These are phyloP conservation scores for Xylariomycetidae sp. DNA, from an alignment of 2,329 filamentous ascomycete genomes.

Conservation along the genomic window DNA sequence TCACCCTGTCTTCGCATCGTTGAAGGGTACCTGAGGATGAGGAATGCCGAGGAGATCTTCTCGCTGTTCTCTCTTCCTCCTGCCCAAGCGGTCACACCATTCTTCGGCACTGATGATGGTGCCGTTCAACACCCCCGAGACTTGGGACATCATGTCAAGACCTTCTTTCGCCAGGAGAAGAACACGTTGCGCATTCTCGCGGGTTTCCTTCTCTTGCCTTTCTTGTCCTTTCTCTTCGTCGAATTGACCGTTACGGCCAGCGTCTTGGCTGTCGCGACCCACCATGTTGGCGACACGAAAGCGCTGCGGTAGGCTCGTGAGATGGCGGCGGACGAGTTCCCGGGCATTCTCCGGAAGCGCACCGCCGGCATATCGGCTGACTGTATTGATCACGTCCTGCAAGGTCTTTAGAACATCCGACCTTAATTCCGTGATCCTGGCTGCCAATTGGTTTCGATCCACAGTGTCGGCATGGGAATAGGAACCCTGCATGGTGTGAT, in stretches of 20 bases:
- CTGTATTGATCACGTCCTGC: constrained; percentile 73
- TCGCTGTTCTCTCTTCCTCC: constrained; percentile 30
- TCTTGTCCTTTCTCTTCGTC: constrained; percentile 31
- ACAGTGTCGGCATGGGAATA: constrained; percentile 23
- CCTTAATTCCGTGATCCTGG: constrained; percentile 61
- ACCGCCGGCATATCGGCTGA: constrained; percentile 87
- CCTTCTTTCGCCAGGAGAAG: constrained; percentile 84
- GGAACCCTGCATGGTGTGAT: constrained; percentile 18
- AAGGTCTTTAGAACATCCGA: constrained; percentile 71
- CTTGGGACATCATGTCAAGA: constrained; percentile 88
- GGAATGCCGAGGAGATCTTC: constrained; percentile 18
- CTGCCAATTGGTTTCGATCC: constrained; percentile 45
- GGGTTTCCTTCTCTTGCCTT: constrained; percentile 35
- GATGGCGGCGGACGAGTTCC: constrained; percentile 73
- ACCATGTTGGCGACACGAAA: constrained; percentile 66
- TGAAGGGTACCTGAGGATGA: constrained; percentile 10
- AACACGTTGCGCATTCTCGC: constrained; percentile 65
- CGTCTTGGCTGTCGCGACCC: constrained; percentile 24
- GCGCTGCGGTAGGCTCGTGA: constrained; percentile 77
- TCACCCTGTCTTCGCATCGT: constrained; percentile 22
- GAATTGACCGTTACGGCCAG: constrained; percentile 13
- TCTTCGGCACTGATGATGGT: constrained; percentile 86
- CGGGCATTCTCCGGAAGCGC: constrained; percentile 85
- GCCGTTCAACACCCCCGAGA: constrained; percentile 79
- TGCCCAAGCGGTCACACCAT: constrained; percentile 77